These are phyloP conservation scores for Metschnikowia kunwiensis DNA, from an alignment of 805 yeast species.

Conservation along the genomic window DNA sequence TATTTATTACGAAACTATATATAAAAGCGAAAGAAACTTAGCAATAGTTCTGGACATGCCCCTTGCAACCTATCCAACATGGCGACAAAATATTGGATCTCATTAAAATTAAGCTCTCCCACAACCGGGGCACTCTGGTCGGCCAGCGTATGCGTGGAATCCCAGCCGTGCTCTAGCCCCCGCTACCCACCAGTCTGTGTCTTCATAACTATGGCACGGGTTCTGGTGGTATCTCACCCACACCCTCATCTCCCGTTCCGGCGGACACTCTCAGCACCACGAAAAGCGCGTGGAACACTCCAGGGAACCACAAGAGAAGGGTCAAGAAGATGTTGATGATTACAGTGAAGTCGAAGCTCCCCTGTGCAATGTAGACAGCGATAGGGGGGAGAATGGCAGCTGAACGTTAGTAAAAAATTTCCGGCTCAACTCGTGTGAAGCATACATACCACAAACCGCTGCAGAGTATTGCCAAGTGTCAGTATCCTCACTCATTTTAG, in stretches of 20 bases:
- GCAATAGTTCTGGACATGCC: constrained; percentile 9
- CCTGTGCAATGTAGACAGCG: constrained; percentile 9
- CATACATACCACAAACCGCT: constrained; percentile 7
- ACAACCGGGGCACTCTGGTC: constrained; percentile 4
- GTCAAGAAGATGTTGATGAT: constrained; percentile 8
- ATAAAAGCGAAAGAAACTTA: constrained; percentile 4
- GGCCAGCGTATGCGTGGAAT: constrained; percentile 3
- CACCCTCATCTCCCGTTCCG: constrained; percentile 2
- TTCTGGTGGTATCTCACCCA: neutral
- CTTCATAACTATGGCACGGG: neutral
- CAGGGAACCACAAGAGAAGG: constrained; percentile 12
- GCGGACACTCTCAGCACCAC: constrained; percentile 1
- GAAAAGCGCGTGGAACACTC: constrained; percentile 8
- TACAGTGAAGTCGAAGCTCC: constrained; percentile 1
- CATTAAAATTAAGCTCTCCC: neutral
- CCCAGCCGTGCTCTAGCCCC: neutral
- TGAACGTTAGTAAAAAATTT: neutral
- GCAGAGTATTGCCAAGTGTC: constrained; percentile 9
- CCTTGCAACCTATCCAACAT: constrained; percentile 9
- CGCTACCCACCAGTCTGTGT: neutral
- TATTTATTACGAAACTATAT: constrained; percentile 12
- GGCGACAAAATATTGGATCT: constrained; percentile 5
- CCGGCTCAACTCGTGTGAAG: no score
- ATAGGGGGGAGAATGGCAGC: constrained; percentile 8
- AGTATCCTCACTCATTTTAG: constrained; percentile 11